These are phyloP conservation scores for Xylogone sp. DNA, from an alignment of 2,329 filamentous ascomycete genomes.

Conservation along the genomic window DNA sequence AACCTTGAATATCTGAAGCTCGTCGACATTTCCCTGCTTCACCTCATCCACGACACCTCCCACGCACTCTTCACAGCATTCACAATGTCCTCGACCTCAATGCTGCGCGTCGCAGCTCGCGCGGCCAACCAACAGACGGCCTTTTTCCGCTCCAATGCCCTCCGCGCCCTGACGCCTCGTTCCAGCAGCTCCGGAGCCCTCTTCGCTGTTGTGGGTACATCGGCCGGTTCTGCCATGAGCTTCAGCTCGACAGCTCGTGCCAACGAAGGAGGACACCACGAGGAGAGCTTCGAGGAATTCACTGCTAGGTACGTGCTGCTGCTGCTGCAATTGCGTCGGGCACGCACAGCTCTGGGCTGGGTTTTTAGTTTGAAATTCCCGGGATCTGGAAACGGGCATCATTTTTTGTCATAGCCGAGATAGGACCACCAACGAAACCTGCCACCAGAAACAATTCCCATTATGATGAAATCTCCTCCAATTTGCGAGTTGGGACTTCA, in stretches of 20 bases:
- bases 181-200: conserved; percentile 49
- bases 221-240: conserved; percentile 42
- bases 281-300: conserved; percentile 99
- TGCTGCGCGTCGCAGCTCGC: conserved; percentile 71
- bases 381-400: background rate
- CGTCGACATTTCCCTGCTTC: background rate
- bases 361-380: background rate
- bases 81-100: conserved; percentile 60
- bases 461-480: no score
- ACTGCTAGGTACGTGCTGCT: conserved; percentile 74
- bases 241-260: conserved; percentile 55
- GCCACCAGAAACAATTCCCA: background rate
- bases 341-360: background rate
- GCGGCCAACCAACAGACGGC: conserved; percentile 48
- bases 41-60: background rate
- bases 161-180: conserved; percentile 54
- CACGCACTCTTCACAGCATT: conserved; percentile 1
- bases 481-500: conserved; percentile 2
- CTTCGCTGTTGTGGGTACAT: conserved; percentile 47
- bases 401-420: background rate
- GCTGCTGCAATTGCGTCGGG: conserved; percentile 1
- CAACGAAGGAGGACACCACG: conserved; percentile 63
- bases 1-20: background rate
- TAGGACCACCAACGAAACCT: background rate
- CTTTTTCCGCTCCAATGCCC: conserved; percentile 61